Evolutionary conservation across 345 rosid genomes (phyloP), one percentile per base, ranked within the genome.

Genomic region (Trapa bicornis): DNA sequence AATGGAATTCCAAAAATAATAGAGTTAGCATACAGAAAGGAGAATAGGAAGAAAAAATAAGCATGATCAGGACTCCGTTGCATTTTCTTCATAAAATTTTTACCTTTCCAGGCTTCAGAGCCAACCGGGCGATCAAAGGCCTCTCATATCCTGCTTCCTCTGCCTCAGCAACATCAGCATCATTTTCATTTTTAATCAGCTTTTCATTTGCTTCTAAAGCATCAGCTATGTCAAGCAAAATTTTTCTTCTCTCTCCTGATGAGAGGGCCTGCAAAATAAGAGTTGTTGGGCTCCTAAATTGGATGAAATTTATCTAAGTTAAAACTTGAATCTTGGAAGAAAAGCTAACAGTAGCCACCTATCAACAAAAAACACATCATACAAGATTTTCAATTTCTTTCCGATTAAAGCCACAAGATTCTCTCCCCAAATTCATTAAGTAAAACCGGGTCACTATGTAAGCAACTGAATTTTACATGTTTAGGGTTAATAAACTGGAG

Each of bases 61-160:
- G 42, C 48, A 60, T 3, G 16, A 67, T 38, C 65, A 50, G 39
- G 69, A 53, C 16, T 35, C 58, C 64, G 58, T 41, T 37, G 42
- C 15, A 52, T 12, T 13, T 22, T 48, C 29, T 70, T 32, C 38
- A 64, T 22, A 36, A 36, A 65, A 22, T 22, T 22, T 22, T 75
- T 78, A 77, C 99, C 96, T 95, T 95, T 70, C 89, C 96, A 68
- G 96, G 83, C 82, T 91, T 95, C 76, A 95, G 61, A 69, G 80
- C 80, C 80, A 95, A 71, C 63, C 97, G 89, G 73, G 96, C 81
- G 70, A 95, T 73, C 86, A 91, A 79, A 65, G 97, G 75, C 71
- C 80, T 87, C 42, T 87, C 88, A 77, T 87, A 79, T 76, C 96
- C 99, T 65, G 79, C 89, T 68, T 74, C 64, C 82, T 83, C 77